Evolutionary conservation across 306 rosid genomes (phyloP).

Genomic region (Potentilla sterilis): DNA sequence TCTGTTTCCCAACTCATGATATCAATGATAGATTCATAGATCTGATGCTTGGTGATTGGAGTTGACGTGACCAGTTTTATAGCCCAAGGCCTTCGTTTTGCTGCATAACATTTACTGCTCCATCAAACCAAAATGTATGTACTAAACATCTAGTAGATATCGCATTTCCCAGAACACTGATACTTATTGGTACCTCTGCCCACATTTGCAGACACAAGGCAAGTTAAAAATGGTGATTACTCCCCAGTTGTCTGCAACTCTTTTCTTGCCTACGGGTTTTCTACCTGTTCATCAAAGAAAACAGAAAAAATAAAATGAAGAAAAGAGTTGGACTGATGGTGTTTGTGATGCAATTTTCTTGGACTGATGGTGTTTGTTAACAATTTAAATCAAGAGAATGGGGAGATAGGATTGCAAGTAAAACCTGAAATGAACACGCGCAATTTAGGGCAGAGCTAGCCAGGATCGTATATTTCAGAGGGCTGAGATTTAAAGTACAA

Average conservation of each 20-base stretch:
- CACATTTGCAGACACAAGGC: background rate
- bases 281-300: background rate
- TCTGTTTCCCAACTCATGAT: too few species aligned
- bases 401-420: too few species aligned
- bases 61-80: background rate
- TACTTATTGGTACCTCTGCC: background rate
- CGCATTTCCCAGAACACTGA: background rate
- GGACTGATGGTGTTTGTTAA: too few species aligned
- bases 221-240: background rate
- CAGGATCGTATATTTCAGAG: too few species aligned
- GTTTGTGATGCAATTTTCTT: too few species aligned
- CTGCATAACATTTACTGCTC: background rate
- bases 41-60: background rate
- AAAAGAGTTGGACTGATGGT: too few species aligned
- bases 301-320: background rate
- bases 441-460: too few species aligned
- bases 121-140: background rate
- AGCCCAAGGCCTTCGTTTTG: background rate
- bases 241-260: background rate
- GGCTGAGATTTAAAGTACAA: too few species aligned
- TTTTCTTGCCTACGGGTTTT: background rate
- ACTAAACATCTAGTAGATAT: background rate
- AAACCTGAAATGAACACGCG: too few species aligned
- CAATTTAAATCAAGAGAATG: too few species aligned
- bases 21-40: too few species aligned